Evolutionary conservation across 768 basidiomycete species (phyloP), one percentile per base, ranked within the genome.

Genomic region (Boletus sp.): DNA sequence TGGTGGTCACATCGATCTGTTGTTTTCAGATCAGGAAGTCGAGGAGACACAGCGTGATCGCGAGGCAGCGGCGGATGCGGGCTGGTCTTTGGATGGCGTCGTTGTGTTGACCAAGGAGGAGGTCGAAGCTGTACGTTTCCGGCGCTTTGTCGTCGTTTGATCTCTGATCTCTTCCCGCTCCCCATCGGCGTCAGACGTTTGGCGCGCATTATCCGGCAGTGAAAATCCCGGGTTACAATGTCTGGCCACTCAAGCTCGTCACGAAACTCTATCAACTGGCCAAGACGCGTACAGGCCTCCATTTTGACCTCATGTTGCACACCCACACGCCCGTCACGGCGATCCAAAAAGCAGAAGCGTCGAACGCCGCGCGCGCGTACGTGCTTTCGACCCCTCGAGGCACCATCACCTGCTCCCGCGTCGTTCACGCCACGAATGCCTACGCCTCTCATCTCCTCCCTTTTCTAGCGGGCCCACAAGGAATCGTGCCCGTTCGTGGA

Each of bases 371-470:
- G 3, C 58, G 46, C 32, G 33, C 17, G 7, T 65, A 56, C 42
- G 44, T 33, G 14, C 40, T 69, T 9, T 59, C 46, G 5, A 94
- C 92, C 0, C 79, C 84, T 0, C 80, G 90, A n/a, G 92, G 93
- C 1, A 58, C 63, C 1, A 67, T 93, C 21, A 39, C 65, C 5
- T 84, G 87, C 57, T 69, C 75, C 19, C 83, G 84, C 55, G 80
- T 96, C 41, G 74, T 97, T 5, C 91, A 94, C 65, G 91, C 90
- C 0, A 94, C 91, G 10, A 97, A 97, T 62, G 94, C 76, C 0
- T 94, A 95, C 56, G 81, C 85, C 11, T 81, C 85, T 4, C 78
- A 88, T 60, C 79, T 96, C 34, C 75, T 97, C n/a, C 88, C 89
- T 0, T 79, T 83, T 54, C 65, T 93, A 29, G 61, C 75, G 8